Evolutionary conservation across 805 yeast genomes (phyloP).

Genomic region (Nakazawaea wickerhamii): DNA sequence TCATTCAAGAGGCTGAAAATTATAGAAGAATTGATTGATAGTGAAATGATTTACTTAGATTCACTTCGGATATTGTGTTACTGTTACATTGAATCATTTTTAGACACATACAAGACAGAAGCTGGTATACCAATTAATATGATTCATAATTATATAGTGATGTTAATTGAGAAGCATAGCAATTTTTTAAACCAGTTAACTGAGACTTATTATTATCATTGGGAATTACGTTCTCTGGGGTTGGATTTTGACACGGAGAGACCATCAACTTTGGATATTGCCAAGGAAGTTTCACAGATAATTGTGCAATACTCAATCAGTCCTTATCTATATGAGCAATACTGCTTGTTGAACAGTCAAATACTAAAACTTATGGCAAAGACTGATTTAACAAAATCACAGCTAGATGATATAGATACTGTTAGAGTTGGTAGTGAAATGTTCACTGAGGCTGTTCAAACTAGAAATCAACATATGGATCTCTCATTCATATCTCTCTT

Average conservation of each 20-base stretch:
- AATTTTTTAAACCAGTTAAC: slow-evolving; percentile 24
- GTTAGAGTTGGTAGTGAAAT: slow-evolving; percentile 27
- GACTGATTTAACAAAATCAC: slow-evolving; percentile 16
- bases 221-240: not conserved
- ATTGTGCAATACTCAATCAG: slow-evolving; percentile 21
- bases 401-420: slow-evolving; percentile 10
- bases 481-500: slow-evolving; percentile 48
- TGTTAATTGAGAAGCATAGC: slow-evolving; percentile 28
- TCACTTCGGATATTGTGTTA: slow-evolving; percentile 37
- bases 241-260: slow-evolving; percentile 5
- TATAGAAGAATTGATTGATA: slow-evolving; percentile 42
- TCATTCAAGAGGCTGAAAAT: slow-evolving; percentile 19
- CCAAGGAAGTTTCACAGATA: slow-evolving; percentile 16
- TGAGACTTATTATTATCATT: slow-evolving; percentile 16
- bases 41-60: slow-evolving; percentile 43
- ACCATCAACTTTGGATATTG: slow-evolving; percentile 6
- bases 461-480: slow-evolving; percentile 32
- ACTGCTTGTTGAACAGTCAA: slow-evolving; percentile 27
- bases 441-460: slow-evolving; percentile 39
- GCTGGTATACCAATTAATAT: slow-evolving; percentile 32
- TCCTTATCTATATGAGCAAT: slow-evolving; percentile 28
- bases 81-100: slow-evolving; percentile 37
- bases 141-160: slow-evolving; percentile 23
- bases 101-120: slow-evolving; percentile 17
- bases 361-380: slow-evolving; percentile 29